Base-by-base conservation (phyloP, 768 basidiomycete genomes). In the Chalciporus piperatus region DNA sequence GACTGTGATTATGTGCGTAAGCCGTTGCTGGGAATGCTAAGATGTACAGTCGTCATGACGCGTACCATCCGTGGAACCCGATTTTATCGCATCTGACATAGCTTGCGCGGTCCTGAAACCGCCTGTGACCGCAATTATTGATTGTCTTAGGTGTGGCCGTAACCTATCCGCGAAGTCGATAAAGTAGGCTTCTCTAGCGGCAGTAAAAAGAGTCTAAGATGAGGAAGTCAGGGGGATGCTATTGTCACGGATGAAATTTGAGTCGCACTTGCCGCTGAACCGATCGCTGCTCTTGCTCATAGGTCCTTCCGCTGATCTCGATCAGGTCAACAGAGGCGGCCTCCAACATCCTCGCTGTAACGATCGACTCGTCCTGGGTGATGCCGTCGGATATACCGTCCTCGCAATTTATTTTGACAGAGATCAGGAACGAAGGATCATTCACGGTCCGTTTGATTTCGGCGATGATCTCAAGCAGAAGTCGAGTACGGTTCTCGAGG, bases 401-500 rank as follows among this genome's bases (percentile, higher is more conserved):
- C 12, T 61, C 58, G 30, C 59, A 63, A 47, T 72, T 70, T 45
- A 70, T 56, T 50, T 70, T 70, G 44, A 72, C 69, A 11, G 69
- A 70, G 33, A 70, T 52, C 19, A 72, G 46, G 45, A 70, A 70
- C 2, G 55, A 42, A 1, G 55, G 47, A 41, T 64, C 58, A 14
- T 65, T 57, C 39, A 83, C 71, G 0, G 69, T 73, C 10, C 67
- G 61, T 37, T 61, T 59, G 30, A 82, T 72, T 20, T 77, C 77
- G 7, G 75, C 57, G 33, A 78, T 61, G 50, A 79, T 72, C 59
- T 81, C 75, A 8, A 79, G 66, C 3, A 70, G 52, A 60, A 85
- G 75, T 3, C 79, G 71, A n/a, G 66, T 60, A 12, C 83, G 70
- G 57, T 81, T 81, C 58, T 77, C 72, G 27, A 80, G 58, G 25